A percentile compares a stretch with the other conserved stretches of the same genome.
phyloP scores from a whole-genome alignment of 352 stramenopile species.

The Phytophthora meadii region DNA sequence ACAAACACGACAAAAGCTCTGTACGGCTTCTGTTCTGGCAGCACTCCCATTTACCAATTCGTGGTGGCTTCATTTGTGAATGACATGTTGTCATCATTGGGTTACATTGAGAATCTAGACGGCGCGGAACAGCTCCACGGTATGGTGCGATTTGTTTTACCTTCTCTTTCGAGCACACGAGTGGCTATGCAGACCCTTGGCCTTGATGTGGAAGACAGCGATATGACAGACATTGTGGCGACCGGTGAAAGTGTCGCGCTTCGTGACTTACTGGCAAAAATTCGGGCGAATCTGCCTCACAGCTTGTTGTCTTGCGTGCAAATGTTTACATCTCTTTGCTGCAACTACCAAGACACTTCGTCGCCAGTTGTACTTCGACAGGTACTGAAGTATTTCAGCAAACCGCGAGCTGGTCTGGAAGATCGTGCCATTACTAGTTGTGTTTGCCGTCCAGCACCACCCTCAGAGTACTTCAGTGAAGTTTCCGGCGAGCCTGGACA shows the following conservation, averaged over 20 bases:
- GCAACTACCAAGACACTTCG: slow-evolving; percentile 34
- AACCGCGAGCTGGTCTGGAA: slow-evolving; percentile 35
- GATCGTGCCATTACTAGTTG: slow-evolving; percentile 4
- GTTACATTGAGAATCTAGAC: slow-evolving; percentile 61
- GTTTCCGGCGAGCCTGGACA: slow-evolving; percentile 16
- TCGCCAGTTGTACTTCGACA: slow-evolving; percentile 48
- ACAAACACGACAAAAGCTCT: slow-evolving; percentile 1
- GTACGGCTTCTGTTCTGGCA: slow-evolving; percentile 4
- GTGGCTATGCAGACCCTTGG: slow-evolving; percentile 49
- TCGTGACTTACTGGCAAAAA: slow-evolving; percentile 39
- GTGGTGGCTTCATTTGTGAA: slow-evolving; percentile 67
- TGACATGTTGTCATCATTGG: slow-evolving; percentile 56
- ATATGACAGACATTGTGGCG: slow-evolving; percentile 18
- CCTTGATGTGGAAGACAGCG: slow-evolving; percentile 28
- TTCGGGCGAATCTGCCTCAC: slow-evolving; percentile 43
- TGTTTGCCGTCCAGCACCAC: slow-evolving; percentile 42
- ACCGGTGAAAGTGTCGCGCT: slow-evolving; percentile 16
- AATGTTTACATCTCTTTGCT: slow-evolving; percentile 59
- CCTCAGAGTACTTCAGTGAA: slow-evolving; percentile 52
- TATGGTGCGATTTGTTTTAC: slow-evolving; percentile 71
- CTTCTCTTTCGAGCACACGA: slow-evolving; percentile 46
- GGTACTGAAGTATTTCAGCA: slow-evolving; percentile 59
- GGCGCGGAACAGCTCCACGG: slow-evolving; percentile 54
- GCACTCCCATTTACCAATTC: slow-evolving; percentile 52
- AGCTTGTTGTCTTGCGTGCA: slow-evolving; percentile 55